A percentile compares a stretch with the other conserved stretches of the same genome.
Conservation (phyloP, 805 yeast species). For the Tanozyma kutaoensis region DNA sequence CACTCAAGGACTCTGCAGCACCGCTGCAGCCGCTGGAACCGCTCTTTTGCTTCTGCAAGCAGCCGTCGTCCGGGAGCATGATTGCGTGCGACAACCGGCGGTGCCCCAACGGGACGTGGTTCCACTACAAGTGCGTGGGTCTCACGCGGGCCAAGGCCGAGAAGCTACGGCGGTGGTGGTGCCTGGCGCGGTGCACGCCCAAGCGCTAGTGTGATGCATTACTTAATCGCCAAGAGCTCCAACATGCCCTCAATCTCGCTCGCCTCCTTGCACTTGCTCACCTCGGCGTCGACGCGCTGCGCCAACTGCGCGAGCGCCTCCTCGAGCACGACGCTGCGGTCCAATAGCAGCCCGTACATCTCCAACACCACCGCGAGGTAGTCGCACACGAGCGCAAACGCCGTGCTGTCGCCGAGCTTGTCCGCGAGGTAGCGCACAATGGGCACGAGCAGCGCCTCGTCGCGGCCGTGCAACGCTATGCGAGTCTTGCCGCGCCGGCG, state of each 20-base stretch:
- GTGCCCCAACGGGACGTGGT: conserved; percentile 34
- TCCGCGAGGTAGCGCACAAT: conserved; percentile 72
- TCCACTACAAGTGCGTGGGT: conserved; percentile 32
- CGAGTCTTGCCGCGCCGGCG: conserved; percentile 81
- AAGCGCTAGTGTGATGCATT: too few relatives aligned
- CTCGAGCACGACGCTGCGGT: conserved; percentile 63
- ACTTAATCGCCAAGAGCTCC: conserved; percentile 59
- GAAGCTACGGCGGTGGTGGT: too few relatives aligned
- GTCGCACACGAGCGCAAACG: conserved; percentile 49
- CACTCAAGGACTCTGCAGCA: too few relatives aligned
- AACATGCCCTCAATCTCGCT: conserved; percentile 89
- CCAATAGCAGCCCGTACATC: conserved; percentile 64
- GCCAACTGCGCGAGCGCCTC: conserved; percentile 52
- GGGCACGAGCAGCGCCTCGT: conserved; percentile 78
- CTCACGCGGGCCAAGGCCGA: too few relatives aligned
- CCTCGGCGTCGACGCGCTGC: conserved; percentile 52
- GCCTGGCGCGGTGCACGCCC: too few relatives aligned
- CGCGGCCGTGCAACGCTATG: conserved; percentile 69
- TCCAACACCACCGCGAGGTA: conserved; percentile 57
- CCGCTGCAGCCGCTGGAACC: conserved; percentile 1
- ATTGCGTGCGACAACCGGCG: conserved; percentile 16
- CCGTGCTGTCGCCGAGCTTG: conserved; percentile 69
- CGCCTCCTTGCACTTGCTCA: conserved; percentile 74
- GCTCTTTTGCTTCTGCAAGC: conserved; percentile 12
- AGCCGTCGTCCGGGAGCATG: conserved; percentile 16